These are phyloP conservation scores for Zostera marina DNA, from an alignment of 116 monocot genomes.

Conservation along the genomic window DNA sequence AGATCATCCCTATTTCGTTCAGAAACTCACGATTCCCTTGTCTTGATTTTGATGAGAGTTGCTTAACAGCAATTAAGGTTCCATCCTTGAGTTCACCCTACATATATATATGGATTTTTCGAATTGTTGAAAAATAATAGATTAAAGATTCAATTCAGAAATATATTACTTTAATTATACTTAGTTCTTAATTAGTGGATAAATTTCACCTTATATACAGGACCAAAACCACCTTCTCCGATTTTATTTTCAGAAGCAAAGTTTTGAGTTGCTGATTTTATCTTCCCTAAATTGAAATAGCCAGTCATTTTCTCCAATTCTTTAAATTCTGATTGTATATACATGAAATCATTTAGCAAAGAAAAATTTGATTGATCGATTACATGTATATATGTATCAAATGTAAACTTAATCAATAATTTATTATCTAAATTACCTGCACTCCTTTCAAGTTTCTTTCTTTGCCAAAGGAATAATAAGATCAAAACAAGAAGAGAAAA, in stretches of 20 bases:
- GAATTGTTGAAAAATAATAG: background rate
- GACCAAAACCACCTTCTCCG: too few species aligned
- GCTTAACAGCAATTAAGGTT: constrained; percentile 33
- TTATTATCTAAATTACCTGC: background rate
- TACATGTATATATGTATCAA: background rate
- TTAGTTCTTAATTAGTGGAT: too few species aligned
- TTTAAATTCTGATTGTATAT: too few species aligned
- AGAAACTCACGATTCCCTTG: constrained; percentile 47
- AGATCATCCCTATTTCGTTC: constrained; percentile 11
- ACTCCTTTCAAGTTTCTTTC: background rate
- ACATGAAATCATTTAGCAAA: too few species aligned
- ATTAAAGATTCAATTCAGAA: background rate
- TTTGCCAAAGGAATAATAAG: background rate
- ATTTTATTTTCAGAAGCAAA: too few species aligned
- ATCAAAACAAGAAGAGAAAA: background rate
- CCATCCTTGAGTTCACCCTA: constrained; percentile 31
- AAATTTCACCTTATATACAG: too few species aligned
- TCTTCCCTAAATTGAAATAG: too few species aligned
- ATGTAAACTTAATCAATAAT: background rate
- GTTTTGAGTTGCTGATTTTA: too few species aligned
- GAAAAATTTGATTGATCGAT: background rate
- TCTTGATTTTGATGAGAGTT: constrained; percentile 38
- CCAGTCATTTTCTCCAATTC: too few species aligned
- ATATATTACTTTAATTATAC: background rate
- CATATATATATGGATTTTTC: background rate